Evolutionary conservation across 1,284 basidiomycete species (phyloP).

Genomic region (Ceratobasidium sp.): DNA sequence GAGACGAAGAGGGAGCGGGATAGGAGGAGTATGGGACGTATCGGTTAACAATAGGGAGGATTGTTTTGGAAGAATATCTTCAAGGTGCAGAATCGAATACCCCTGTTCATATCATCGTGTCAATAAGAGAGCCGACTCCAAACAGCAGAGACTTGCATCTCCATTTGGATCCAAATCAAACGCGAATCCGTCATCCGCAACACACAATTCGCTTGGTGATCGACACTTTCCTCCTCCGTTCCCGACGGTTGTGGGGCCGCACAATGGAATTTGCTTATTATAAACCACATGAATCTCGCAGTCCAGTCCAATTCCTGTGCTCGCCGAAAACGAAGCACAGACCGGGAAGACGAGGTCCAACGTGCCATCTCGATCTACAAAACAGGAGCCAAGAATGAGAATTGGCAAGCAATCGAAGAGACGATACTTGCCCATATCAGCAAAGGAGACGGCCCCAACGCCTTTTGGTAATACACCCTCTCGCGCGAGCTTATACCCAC

Average conservation of each 20-base stretch:
- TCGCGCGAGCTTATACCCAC: slow-evolving; percentile 79
- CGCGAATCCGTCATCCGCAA: slow-evolving; percentile 78
- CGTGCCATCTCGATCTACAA: slow-evolving; percentile 96
- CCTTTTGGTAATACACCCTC: slow-evolving; percentile 77
- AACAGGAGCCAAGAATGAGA: neutral
- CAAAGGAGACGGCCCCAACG: slow-evolving; percentile 83
- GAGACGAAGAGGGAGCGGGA: slow-evolving; percentile 81
- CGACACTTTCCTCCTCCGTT: slow-evolving; percentile 71
- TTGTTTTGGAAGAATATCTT: slow-evolving; percentile 60
- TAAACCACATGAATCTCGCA: slow-evolving; percentile 93
- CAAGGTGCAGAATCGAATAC: slow-evolving; percentile 63
- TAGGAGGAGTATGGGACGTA: slow-evolving; percentile 63
- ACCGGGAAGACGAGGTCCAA: slow-evolving; percentile 94
- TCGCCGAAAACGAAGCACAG: slow-evolving; percentile 73
- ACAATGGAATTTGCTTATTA: slow-evolving; percentile 90
- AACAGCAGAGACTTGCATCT: slow-evolving; percentile 21
- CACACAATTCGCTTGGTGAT: slow-evolving; percentile 80
- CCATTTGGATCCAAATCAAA: slow-evolving; percentile 67
- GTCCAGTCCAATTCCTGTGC: slow-evolving; percentile 70
- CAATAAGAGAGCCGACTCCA: neutral
- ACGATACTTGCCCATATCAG: slow-evolving; percentile 79
- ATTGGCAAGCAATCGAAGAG: neutral
- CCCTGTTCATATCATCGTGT: slow-evolving; percentile 15
- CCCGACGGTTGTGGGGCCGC: slow-evolving; percentile 56
- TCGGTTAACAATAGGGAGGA: slow-evolving; percentile 72